A percentile compares a stretch with the other conserved stretches of the same genome.
phyloP scores from a whole-genome alignment of 768 basidiomycete species.

The Lactifluus rugatus region DNA sequence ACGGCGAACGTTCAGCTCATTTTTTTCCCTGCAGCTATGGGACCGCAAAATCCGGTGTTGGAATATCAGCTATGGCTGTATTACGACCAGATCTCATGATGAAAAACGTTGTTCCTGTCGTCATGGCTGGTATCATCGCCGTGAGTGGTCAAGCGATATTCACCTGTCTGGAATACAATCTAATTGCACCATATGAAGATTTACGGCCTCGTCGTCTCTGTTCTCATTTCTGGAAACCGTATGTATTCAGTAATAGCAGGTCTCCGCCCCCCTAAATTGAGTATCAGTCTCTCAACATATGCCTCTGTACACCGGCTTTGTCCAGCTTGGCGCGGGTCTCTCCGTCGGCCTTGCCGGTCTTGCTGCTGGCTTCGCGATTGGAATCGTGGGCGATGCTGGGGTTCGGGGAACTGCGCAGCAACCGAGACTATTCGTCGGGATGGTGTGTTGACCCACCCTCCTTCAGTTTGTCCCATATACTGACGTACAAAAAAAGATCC shows the following conservation, averaged over 20 bases:
- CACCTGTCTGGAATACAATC: no score
- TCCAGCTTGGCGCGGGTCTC: constrained; percentile 90
- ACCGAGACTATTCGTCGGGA: constrained; percentile 87
- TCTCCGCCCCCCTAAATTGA: not conserved
- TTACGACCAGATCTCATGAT: constrained; percentile 97
- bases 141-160: constrained; percentile 93
- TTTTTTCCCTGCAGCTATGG: constrained; percentile 63
- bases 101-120: constrained; percentile 67
- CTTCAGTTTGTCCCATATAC: not conserved
- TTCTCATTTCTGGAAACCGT: constrained; percentile 77
- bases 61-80: constrained; percentile 90
- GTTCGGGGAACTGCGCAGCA: constrained; percentile 97
- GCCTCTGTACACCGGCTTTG: constrained; percentile 83
- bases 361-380: constrained; percentile 95
- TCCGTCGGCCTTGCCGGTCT: constrained; percentile 92
- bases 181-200: constrained; percentile 54
- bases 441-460: constrained; percentile 38
- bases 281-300: constrained; percentile 5
- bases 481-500: constrained; percentile 20
- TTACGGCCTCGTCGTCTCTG: constrained; percentile 97
- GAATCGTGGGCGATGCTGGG: constrained; percentile 98
- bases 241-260: constrained; percentile 41
- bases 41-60: constrained; percentile 97
- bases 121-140: constrained; percentile 99
- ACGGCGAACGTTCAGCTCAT: not conserved